A percentile compares a stretch with the other conserved stretches of the same genome.
Evolutionary conservation across 345 rosid species (phyloP).

Genomic region (Sonneratia alba): DNA sequence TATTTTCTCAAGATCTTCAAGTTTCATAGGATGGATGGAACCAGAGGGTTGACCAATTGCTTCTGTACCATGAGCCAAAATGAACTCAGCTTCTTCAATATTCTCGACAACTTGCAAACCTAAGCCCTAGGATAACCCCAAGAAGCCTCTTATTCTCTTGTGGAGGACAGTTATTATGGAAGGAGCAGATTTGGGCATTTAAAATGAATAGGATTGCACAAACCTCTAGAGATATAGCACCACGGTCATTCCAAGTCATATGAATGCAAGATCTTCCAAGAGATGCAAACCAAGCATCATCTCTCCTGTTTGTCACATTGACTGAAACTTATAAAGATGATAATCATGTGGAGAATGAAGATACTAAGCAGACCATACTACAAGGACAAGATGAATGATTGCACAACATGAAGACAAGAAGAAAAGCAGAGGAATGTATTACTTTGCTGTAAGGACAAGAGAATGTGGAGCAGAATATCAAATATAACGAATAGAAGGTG

Average conservation of each 20-base stretch:
- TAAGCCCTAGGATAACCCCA: conserved; percentile 43
- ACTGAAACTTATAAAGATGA: background rate
- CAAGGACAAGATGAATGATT: background rate
- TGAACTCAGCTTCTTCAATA: conserved; percentile 78
- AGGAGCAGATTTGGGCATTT: background rate
- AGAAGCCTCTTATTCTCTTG: background rate
- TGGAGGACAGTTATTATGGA: background rate
- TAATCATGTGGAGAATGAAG: background rate
- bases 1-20: conserved; percentile 71
- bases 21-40: conserved; percentile 35
- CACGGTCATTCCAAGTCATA: conserved; percentile 85
- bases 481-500: background rate
- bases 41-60: conserved; percentile 80
- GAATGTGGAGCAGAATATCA: background rate
- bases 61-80: conserved; percentile 85
- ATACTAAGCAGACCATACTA: background rate
- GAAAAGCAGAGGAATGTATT: too few relatives aligned
- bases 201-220: background rate
- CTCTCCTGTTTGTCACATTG: conserved; percentile 49
- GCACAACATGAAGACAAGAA: background rate
- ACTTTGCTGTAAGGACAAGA: background rate
- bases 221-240: conserved; percentile 93
- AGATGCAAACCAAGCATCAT: conserved; percentile 89
- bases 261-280: conserved; percentile 84
- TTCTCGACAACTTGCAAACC: conserved; percentile 61